phyloP scores from a whole-genome alignment of 2,329 filamentous ascomycete species.

The Teratosphaeria gauchensis region DNA sequence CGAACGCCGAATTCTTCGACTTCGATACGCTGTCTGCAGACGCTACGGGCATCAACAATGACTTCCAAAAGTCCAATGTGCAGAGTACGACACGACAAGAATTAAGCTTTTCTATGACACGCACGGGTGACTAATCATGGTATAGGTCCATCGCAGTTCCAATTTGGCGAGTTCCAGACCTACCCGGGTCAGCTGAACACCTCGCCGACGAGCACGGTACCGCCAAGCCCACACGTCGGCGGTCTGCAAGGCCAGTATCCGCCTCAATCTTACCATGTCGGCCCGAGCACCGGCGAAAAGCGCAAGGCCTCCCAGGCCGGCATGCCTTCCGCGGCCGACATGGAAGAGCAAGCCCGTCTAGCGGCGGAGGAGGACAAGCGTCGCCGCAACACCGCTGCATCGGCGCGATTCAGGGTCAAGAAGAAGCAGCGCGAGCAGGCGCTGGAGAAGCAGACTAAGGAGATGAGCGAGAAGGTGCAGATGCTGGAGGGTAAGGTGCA shows the following conservation, averaged over 20 bases:
- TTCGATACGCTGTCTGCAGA: constrained; percentile 45
- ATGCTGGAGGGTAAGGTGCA: constrained; percentile 37
- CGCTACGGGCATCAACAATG: constrained; percentile 9
- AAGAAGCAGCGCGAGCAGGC: constrained; percentile 47
- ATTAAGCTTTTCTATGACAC: background rate
- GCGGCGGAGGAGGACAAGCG: constrained; percentile 46
- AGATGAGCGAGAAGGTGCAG: constrained; percentile 40
- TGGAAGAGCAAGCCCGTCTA: constrained; percentile 37
- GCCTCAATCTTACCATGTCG: constrained; percentile 11
- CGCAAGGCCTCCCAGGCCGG: constrained; percentile 33
- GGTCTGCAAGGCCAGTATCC: constrained; percentile 20
- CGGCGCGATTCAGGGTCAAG: constrained; percentile 44
- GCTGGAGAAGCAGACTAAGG: constrained; percentile 42
- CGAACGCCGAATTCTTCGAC: constrained; percentile 52
- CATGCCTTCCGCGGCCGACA: constrained; percentile 24
- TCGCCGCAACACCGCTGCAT: constrained; percentile 44
- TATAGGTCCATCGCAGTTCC: constrained; percentile 29
- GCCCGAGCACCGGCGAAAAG: constrained; percentile 31
- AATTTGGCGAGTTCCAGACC: constrained; percentile 37
- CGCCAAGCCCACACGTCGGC: constrained; percentile 17
- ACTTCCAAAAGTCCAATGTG: constrained; percentile 1
- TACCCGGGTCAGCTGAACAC: constrained; percentile 20
- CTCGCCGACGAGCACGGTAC: constrained; percentile 14
- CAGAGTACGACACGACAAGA: background rate
- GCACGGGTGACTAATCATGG: background rate